A percentile compares a stretch with the other conserved stretches of the same genome.
These are phyloP conservation scores for Asterochloris sp. DNA, from an alignment of 139 green algal species.

Conservation along the genomic window DNA sequence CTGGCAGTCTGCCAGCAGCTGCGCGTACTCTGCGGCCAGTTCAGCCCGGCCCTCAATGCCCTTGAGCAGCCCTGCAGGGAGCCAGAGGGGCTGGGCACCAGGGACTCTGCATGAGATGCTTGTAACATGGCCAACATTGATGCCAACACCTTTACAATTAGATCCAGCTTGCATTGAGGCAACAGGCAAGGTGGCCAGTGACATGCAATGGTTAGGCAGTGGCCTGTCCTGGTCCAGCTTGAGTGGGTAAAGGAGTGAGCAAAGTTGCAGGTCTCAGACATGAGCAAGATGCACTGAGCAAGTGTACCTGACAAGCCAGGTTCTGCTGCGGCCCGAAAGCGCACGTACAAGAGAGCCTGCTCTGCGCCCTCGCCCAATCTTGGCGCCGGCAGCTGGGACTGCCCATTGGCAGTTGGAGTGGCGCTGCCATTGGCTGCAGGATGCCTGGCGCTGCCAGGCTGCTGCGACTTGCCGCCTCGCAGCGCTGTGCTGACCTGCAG, in stretches of 20 bases:
- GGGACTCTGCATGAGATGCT: no score
- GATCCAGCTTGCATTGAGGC: no score
- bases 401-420: background rate
- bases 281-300: background rate
- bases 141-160: no score
- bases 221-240: background rate
- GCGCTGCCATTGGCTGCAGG: slow-evolving; percentile 6
- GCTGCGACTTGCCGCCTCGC: background rate
- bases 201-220: background rate
- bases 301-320: slow-evolving; percentile 60
- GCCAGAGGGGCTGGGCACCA: no score
- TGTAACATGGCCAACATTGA: no score
- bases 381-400: slow-evolving; percentile 14
- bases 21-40: slow-evolving; percentile 69
- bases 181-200: no score
- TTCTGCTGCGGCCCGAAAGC: slow-evolving; percentile 87
- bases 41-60: slow-evolving; percentile 67
- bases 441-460: background rate
- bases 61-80: slow-evolving; percentile 58
- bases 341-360: slow-evolving; percentile 89
- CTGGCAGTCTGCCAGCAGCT: slow-evolving; percentile 87
- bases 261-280: background rate
- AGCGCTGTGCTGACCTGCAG: slow-evolving; percentile 6
- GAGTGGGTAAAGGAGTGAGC: background rate
- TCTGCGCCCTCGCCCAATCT: slow-evolving; percentile 61